phyloP scores from a whole-genome alignment of 257 asterid species.

The Salvia rosmarinus region DNA sequence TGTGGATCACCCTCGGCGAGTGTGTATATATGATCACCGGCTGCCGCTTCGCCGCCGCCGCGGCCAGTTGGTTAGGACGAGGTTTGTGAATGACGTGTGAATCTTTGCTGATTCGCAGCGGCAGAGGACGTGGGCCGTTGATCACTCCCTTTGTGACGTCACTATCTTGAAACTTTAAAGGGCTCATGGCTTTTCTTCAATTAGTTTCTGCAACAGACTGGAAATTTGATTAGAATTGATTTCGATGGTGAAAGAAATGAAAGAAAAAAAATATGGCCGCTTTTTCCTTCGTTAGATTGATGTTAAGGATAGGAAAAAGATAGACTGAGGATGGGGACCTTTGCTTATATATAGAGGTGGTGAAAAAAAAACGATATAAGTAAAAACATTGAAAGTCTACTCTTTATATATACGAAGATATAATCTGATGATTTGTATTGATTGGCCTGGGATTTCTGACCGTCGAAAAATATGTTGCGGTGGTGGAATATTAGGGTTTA shows the following conservation, averaged over 20 bases:
- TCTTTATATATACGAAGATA: background rate
- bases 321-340: constrained; percentile 8
- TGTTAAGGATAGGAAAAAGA: constrained; percentile 26
- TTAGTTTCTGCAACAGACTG: background rate
- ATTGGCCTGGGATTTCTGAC: constrained; percentile 29
- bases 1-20: constrained; percentile 48
- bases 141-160: constrained; percentile 39
- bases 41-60: constrained; percentile 10
- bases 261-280: background rate
- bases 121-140: constrained; percentile 39
- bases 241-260: background rate
- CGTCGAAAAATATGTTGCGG: constrained; percentile 26
- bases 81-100: constrained; percentile 41
- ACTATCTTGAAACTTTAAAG: constrained; percentile 36
- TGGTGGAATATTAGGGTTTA: constrained; percentile 35
- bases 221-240: background rate
- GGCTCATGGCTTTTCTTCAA: constrained; percentile 40
- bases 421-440: background rate
- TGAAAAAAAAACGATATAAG: background rate
- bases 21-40: constrained; percentile 57
- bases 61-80: background rate
- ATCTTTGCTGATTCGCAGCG: constrained; percentile 38
- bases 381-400: background rate
- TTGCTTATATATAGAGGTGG: constrained; percentile 27
- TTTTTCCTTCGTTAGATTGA: constrained; percentile 5